Percentiles rank a stretch among this genome's conserved stretches.
phyloP scores from a whole-genome alignment of 2,329 filamentous ascomycete species.

The Alternaria arbusti region DNA sequence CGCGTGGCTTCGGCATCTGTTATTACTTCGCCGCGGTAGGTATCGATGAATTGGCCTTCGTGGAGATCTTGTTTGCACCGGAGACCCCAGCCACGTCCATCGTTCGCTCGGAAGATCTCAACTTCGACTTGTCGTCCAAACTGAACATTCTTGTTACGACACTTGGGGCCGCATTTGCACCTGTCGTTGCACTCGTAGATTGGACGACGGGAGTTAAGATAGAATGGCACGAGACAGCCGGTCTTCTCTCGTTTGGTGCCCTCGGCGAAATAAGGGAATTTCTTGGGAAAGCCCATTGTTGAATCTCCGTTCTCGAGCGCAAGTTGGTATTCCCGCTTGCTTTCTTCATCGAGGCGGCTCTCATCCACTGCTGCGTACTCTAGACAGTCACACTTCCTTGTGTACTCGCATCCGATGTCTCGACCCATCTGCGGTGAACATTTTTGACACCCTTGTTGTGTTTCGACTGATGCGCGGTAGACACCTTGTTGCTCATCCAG shows the following conservation, averaged over 20 bases:
- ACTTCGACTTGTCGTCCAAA: conserved; percentile 73
- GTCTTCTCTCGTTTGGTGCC: conserved; percentile 34
- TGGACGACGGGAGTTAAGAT: conserved; percentile 53
- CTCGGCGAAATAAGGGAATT: conserved; percentile 67
- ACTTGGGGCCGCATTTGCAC: conserved; percentile 69
- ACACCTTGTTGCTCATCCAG: conserved; percentile 63
- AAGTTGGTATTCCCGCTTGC: conserved; percentile 29
- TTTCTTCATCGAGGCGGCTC: conserved; percentile 35
- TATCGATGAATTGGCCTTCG: conserved; percentile 79
- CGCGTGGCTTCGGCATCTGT: conserved; percentile 65
- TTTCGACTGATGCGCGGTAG: conserved; percentile 63
- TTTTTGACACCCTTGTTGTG: conserved; percentile 69
- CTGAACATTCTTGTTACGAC: conserved; percentile 79
- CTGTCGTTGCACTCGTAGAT: conserved; percentile 82
- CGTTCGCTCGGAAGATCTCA: conserved; percentile 74
- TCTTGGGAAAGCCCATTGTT: conserved; percentile 51
- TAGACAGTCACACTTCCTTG: conserved; percentile 69
- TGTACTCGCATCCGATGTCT: conserved; percentile 67
- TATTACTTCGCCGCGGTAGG: conserved; percentile 71
- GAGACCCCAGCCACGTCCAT: conserved; percentile 79
- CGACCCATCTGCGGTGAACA: conserved; percentile 65
- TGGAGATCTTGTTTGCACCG: conserved; percentile 68
- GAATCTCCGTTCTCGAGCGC: conserved; percentile 28
- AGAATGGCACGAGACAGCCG: conserved; percentile 49
- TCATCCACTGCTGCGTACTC: conserved; percentile 63